Base-by-base conservation (phyloP, 345 rosid species). In the Rhizophora mangle region DNA sequence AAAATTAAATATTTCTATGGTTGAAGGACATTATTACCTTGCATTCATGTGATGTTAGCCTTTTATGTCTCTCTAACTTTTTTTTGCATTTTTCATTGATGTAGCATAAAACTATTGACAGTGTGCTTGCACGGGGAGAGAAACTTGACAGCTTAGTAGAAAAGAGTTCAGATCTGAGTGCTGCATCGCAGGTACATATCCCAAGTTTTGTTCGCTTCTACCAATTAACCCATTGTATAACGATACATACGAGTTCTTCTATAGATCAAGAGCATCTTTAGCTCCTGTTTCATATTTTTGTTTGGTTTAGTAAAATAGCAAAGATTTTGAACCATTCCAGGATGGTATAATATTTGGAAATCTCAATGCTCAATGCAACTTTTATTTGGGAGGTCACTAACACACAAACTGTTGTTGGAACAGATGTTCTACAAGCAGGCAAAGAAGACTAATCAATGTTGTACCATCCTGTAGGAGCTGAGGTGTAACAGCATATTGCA, bases 371-470 rank as follows among this genome's bases (percentile, higher is more conserved):
- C 16, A 8, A 52, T 27, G 18, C 30, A 2, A 24, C 20, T 6
- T 26, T 20, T 7, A n/a, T 64, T 0, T 26, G 2, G 20, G 46
- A 60, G 6, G 46, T 47, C 15, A 55, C 81, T 79, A 55, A 78
- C 34, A 47, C 54, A 9, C 20, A 8, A 46, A 3, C 73, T 54
- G 51, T 72, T 57, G 66, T 66, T 75, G 78, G 64, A 80, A 83
- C 99, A 95, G 98, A 92, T 95, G 98, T 92, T 95, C 79, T 95
- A 95, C 93, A 92, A 92, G 87, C 97, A 89, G 79, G 97, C 98
- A 15, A 92, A 92, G 89, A 90, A 95, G 81, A 88, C 97, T 53
- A 95, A 95, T 73, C 87, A 85, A 55, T 95, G 99, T 82, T 92
- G 99, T 79, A 85, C 90, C 67, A 75, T 92, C 67, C 94, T 96